Percentiles rank a stretch among this genome's conserved stretches.
phyloP scores from a whole-genome alignment of 2,329 filamentous ascomycete genomes.

The Tolypocladium capitatum region DNA sequence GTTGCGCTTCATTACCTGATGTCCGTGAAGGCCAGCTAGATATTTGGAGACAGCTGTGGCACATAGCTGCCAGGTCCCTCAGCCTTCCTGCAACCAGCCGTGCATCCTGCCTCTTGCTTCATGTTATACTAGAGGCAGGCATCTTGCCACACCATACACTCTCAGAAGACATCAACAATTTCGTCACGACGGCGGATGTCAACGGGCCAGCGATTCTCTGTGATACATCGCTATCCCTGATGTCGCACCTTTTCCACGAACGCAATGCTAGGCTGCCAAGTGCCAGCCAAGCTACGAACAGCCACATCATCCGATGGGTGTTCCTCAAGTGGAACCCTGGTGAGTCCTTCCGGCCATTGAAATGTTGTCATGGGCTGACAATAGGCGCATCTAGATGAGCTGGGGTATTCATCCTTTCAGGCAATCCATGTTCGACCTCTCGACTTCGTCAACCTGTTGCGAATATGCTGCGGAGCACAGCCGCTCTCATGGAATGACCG shows the following conservation, averaged over 20 bases:
- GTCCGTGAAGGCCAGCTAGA: slow-evolving; percentile 21
- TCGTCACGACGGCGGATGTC: slow-evolving; percentile 65
- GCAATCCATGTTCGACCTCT: slow-evolving; percentile 49
- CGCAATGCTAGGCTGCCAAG: slow-evolving; percentile 56
- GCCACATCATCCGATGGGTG: slow-evolving; percentile 68
- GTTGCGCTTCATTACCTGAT: slow-evolving; percentile 15
- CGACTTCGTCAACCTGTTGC: slow-evolving; percentile 56
- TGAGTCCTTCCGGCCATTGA: slow-evolving; percentile 25
- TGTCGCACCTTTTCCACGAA: slow-evolving; percentile 54
- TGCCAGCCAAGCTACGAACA: slow-evolving; percentile 52
- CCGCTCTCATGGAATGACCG: slow-evolving; percentile 16
- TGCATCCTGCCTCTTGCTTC: slow-evolving; percentile 61
- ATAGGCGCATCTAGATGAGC: slow-evolving; percentile 39
- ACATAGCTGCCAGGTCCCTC: slow-evolving; percentile 56
- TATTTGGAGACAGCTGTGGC: slow-evolving; percentile 65
- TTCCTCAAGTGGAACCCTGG: slow-evolving; percentile 72
- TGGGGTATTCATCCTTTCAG: slow-evolving; percentile 50
- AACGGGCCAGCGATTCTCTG: slow-evolving; percentile 66
- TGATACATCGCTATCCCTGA: slow-evolving; percentile 66
- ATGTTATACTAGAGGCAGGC: slow-evolving; percentile 49
- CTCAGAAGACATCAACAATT: slow-evolving; percentile 55
- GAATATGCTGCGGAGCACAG: slow-evolving; percentile 48
- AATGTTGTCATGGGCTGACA: background rate
- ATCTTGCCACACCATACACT: slow-evolving; percentile 57
- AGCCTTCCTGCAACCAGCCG: slow-evolving; percentile 60